A percentile compares a stretch with the other conserved stretches of the same genome.
phyloP scores from a whole-genome alignment of 176 grass and related monocot genomes.

The Paspalum vaginatum region DNA sequence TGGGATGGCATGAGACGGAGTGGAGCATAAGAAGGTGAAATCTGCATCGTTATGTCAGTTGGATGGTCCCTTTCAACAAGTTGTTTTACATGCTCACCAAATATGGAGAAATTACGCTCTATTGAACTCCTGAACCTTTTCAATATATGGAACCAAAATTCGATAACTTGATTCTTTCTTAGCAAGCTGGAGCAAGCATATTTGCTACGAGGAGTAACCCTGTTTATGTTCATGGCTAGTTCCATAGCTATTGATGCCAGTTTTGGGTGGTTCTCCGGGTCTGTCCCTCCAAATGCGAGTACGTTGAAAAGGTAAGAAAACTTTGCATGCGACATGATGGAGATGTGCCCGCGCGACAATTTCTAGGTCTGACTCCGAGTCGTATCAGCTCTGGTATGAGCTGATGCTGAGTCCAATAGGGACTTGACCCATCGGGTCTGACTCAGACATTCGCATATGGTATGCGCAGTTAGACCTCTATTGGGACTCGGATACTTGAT shows the following conservation, averaged over 20 bases:
- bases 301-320: conserved; percentile 1
- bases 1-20: background rate
- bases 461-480: too few relatives aligned
- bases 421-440: too few relatives aligned
- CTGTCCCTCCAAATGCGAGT: background rate
- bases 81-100: background rate
- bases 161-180: background rate
- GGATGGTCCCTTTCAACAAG: conserved; percentile 8
- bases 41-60: background rate
- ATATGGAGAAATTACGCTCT: background rate
- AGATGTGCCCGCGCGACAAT: too few relatives aligned
- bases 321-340: too few relatives aligned
- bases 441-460: too few relatives aligned
- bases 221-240: background rate
- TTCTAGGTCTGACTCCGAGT: too few relatives aligned
- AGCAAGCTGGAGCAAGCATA: background rate
- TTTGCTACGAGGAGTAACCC: background rate
- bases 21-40: background rate
- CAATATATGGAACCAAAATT: conserved; percentile 23
- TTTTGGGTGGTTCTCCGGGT: background rate
- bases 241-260: background rate
- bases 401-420: too few relatives aligned
- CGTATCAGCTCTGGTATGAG: too few relatives aligned
- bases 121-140: background rate
- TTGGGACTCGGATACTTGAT: too few relatives aligned